Percentiles rank a stretch among this genome's conserved stretches.
Conservation (phyloP, 306 rosid genomes). For the Lathyrus aphaca region DNA sequence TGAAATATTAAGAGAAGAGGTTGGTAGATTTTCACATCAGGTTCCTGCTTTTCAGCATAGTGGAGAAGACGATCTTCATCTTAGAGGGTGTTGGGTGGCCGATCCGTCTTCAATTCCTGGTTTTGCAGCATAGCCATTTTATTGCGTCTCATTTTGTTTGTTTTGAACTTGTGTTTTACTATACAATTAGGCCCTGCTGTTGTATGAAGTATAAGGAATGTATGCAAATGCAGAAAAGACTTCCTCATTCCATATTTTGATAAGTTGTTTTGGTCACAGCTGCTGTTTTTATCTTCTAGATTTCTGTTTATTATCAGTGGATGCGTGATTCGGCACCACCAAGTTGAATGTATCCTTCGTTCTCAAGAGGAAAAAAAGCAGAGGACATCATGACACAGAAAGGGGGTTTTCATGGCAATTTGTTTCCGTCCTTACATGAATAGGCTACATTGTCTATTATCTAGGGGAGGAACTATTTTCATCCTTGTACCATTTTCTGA, state of each 20-base stretch:
- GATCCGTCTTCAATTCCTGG: slow-evolving; percentile 57
- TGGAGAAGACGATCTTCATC: slow-evolving; percentile 43
- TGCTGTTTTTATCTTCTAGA: background rate
- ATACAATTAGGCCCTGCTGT: slow-evolving; percentile 35
- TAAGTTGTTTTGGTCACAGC: background rate
- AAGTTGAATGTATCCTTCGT: background rate
- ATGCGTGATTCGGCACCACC: background rate
- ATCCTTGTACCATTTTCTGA: too few species aligned
- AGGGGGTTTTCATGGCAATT: too few species aligned
- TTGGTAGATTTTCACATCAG: slow-evolving; percentile 64
- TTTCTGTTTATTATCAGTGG: background rate
- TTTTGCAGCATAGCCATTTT: slow-evolving; percentile 18
- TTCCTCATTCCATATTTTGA: background rate
- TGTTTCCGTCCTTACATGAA: too few species aligned
- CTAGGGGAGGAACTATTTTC: too few species aligned
- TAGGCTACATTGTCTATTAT: too few species aligned
- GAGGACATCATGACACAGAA: too few species aligned
- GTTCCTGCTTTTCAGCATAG: slow-evolving; percentile 56
- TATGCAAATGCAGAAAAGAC: slow-evolving; percentile 4
- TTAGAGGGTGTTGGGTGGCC: slow-evolving; percentile 73
- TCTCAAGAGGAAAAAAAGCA: too few species aligned
- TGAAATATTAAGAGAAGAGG: slow-evolving; percentile 42
- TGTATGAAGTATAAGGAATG: slow-evolving; percentile 21
- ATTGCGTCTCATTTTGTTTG: background rate
- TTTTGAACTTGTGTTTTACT: slow-evolving; percentile 26